Base-by-base conservation (phyloP, 2,329 filamentous ascomycete species). In the Balansia obtecta region DNA sequence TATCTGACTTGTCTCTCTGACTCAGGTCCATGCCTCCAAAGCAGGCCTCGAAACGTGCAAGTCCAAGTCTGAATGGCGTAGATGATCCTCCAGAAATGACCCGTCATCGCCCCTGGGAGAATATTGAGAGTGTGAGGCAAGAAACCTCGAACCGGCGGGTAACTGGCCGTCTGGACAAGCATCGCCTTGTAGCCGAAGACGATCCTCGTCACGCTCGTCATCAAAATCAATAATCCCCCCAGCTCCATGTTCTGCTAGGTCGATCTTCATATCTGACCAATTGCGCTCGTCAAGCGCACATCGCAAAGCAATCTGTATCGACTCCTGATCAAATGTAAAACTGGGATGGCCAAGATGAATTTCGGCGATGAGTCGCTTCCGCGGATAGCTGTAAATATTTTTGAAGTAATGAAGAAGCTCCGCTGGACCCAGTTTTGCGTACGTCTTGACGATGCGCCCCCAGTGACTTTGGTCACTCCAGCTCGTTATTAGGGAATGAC, bases 361-460 rank as follows among this genome's bases (percentile, higher is more conserved):
- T 49, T 70, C 68, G 5, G 59, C 56, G 11, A 77, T 66, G 9
- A 77, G 68, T 10, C 69, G 69, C 32, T 62, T 63, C 45, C 70
- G 71, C 20, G 70, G 69, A 42, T 72, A 75, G 49, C 64, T 67
- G 57, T 72, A 71, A 16, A 68, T 68, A 49, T 71, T 68, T 30
- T 71, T 66, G 42, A 78, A 67, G 50, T 77, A 68, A 52, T 71
- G 63, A 54, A 75, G 67, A n/a, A 80, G 65, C 50, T 75, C 66
- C 11, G 67, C 60, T 0, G 76, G 76, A 4, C 68, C 64, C 8
- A 79, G 65, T 61, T 78, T 79, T 56, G 73, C 63, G 52, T 71
- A 71, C 1, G 69, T 71, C 53, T 69, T 68, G 40, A 72, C 59
- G 34, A 72, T 66, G 16, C 68, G 66, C 13, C 62, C 60, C 63